Evolutionary conservation across 1,139 yeast genomes (phyloP).

Genomic region (Suhomyces atakaporum): DNA sequence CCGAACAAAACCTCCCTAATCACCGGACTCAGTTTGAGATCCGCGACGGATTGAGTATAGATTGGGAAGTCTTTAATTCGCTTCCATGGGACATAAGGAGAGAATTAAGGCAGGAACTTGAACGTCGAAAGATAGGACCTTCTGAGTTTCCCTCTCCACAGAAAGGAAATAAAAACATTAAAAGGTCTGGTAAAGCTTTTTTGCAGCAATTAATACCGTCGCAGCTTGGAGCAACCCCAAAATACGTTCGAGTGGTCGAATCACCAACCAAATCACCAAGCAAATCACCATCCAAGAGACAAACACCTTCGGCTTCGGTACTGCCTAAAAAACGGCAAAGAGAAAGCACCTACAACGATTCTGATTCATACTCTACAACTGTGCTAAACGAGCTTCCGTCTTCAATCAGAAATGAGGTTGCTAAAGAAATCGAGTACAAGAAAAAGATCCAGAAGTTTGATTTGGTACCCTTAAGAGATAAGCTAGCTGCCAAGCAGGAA

Average conservation of each 20-base stretch:
- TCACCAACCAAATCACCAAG: constrained; percentile 30
- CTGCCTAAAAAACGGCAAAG: constrained; percentile 17
- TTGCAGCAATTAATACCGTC: constrained; percentile 46
- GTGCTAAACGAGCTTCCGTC: constrained; percentile 51
- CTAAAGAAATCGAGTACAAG: constrained; percentile 40
- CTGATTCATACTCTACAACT: constrained; percentile 39
- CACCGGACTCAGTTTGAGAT: background rate
- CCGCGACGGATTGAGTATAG: constrained; percentile 32
- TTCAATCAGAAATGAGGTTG: constrained; percentile 41
- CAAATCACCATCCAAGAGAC: constrained; percentile 18
- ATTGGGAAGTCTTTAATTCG: constrained; percentile 56
- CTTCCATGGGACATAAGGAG: constrained; percentile 54
- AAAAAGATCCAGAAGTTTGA: constrained; percentile 31
- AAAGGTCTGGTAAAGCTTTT: constrained; percentile 26
- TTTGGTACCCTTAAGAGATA: constrained; percentile 33
- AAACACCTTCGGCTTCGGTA: constrained; percentile 2
- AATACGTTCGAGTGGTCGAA: constrained; percentile 39
- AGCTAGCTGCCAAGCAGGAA: constrained; percentile 26
- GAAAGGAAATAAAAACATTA: constrained; percentile 15
- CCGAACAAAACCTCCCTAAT: too few species aligned
- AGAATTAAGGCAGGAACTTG: constrained; percentile 50
- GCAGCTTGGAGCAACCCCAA: constrained; percentile 31
- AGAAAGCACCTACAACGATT: constrained; percentile 17
- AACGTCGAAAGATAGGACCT: constrained; percentile 31
- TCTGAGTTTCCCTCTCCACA: constrained; percentile 15